Conservation (phyloP, 352 stramenopile species). For the Saprolegnia diclina region DNA sequence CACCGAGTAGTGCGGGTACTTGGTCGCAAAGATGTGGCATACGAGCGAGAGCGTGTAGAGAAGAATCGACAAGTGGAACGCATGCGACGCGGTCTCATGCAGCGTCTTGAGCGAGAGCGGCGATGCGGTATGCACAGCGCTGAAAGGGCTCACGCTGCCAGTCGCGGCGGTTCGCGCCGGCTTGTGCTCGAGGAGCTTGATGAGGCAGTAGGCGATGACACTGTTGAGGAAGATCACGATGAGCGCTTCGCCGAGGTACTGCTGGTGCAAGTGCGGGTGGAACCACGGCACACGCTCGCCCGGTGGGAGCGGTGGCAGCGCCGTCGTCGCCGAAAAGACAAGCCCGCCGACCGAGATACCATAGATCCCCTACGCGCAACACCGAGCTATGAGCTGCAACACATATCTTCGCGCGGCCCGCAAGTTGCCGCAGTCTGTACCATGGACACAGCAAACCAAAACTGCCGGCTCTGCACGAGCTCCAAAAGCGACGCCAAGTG, state of each 20-base stretch:
- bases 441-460: conserved; percentile 17
- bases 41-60: background rate
- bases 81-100: background rate
- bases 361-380: conserved; percentile 17
- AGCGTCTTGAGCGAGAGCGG: background rate
- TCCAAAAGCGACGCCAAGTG: conserved; percentile 1
- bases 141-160: background rate
- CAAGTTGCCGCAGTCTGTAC: background rate
- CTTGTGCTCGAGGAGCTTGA: background rate
- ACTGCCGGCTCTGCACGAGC: background rate
- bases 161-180: background rate
- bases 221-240: background rate
- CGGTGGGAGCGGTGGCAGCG: background rate
- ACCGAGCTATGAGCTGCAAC: background rate
- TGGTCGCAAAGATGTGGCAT: background rate
- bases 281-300: background rate
- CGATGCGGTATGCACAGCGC: background rate
- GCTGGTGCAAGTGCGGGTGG: background rate
- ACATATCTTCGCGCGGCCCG: background rate
- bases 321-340: background rate
- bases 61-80: background rate
- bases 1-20: background rate
- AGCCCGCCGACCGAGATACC: conserved; percentile 1
- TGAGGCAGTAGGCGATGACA: background rate
- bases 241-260: conserved; percentile 1